Evolutionary conservation across 192 early-diverging fungal genomes (phyloP).

Genomic region (Mortierella alpina): DNA sequence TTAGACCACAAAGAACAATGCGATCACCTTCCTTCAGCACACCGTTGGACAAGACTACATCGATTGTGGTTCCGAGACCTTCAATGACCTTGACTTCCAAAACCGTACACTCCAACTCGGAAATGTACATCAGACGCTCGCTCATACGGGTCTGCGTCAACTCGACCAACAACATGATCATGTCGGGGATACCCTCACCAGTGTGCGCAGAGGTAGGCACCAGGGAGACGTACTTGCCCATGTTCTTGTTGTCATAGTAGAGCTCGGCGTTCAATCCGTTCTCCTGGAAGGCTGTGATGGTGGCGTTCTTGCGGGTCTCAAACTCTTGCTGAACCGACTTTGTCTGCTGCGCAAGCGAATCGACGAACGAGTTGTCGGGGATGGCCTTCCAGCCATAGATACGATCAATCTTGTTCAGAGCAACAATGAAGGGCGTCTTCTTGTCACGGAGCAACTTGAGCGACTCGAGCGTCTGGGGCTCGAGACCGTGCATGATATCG

Average conservation of each 20-base stretch:
- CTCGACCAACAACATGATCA: constrained; percentile 90
- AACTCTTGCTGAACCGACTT: constrained; percentile 85
- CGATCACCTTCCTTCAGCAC: constrained; percentile 94
- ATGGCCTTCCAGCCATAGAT: constrained; percentile 92
- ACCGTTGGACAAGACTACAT: constrained; percentile 96
- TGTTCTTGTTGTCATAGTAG: constrained; percentile 97
- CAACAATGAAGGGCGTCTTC: constrained; percentile 98
- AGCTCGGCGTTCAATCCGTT: constrained; percentile 94
- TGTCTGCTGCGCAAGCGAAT: constrained; percentile 82
- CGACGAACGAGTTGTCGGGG: constrained; percentile 83
- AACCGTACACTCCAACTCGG: constrained; percentile 96
- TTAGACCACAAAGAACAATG: constrained; percentile 94
- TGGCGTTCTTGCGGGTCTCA: constrained; percentile 78
- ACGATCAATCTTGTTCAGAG: constrained; percentile 99
- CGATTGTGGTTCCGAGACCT: constrained; percentile 97
- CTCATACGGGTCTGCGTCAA: constrained; percentile 96
- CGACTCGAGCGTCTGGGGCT: constrained; percentile 98
- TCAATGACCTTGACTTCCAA: constrained; percentile 99
- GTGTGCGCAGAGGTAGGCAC: constrained; percentile 98
- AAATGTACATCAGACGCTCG: constrained; percentile 95
- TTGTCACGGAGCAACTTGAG: constrained; percentile 89
- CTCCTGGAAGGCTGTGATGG: constrained; percentile 91
- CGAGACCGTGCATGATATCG: constrained; percentile 99
- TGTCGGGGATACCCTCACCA: constrained; percentile 98
- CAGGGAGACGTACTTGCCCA: constrained; percentile 94